phyloP scores from a whole-genome alignment of 257 asterid genomes.

The Solanum phureja region DNA sequence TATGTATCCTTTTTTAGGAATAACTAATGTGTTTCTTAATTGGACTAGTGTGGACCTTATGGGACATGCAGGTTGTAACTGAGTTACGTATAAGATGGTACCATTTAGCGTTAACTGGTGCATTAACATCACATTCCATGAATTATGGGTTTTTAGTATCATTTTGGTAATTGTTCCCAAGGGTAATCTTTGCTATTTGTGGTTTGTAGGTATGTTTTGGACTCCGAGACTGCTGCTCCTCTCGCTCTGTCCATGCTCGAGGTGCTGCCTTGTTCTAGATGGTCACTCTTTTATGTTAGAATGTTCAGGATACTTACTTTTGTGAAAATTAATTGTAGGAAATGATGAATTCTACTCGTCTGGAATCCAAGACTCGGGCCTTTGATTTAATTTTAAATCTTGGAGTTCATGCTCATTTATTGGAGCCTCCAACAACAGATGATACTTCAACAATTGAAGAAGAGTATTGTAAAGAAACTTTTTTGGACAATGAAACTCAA shows the following conservation, averaged over 20 bases:
- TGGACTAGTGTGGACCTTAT: neutral
- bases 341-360: constrained; percentile 75
- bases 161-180: neutral
- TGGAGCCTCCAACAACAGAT: constrained; percentile 91
- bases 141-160: neutral
- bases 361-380: constrained; percentile 84
- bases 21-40: neutral
- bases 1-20: neutral
- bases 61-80: neutral
- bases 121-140: neutral
- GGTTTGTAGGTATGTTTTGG: constrained; percentile 86
- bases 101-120: neutral
- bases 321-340: constrained; percentile 42
- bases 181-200: constrained; percentile 7
- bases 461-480: constrained; percentile 69
- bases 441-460: constrained; percentile 64
- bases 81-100: neutral
- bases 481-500: constrained; percentile 56
- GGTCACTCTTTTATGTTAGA: neutral
- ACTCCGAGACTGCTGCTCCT: constrained; percentile 88
- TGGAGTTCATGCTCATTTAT: constrained; percentile 94
- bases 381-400: constrained; percentile 93
- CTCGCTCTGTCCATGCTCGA: constrained; percentile 88
- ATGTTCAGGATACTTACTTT: neutral
- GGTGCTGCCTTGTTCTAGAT: constrained; percentile 40